Evolutionary conservation across 169 alveolate genomes (phyloP).

Genomic region (Theileria annulata): DNA sequence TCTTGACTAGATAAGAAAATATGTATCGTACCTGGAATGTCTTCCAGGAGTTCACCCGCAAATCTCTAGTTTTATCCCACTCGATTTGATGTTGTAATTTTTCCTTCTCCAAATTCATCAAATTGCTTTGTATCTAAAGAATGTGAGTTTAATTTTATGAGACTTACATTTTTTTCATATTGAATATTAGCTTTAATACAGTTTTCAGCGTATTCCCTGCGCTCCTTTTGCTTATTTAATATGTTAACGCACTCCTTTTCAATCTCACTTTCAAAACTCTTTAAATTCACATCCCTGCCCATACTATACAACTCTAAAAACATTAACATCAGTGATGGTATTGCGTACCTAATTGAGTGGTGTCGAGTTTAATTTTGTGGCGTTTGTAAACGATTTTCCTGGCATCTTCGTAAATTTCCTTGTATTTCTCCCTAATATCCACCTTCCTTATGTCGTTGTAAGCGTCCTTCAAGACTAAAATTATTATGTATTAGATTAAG

Average conservation of each 20-base stretch:
- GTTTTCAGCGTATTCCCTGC: slow-evolving; percentile 82
- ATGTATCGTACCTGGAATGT: slow-evolving; percentile 70
- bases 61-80: slow-evolving; percentile 75
- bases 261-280: slow-evolving; percentile 73
- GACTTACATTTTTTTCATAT: slow-evolving; percentile 69
- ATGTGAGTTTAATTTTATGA: background rate
- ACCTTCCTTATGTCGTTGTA: slow-evolving; percentile 80
- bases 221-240: slow-evolving; percentile 72
- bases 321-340: background rate
- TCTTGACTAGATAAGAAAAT: too few relatives aligned
- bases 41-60: slow-evolving; percentile 76
- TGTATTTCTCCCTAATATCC: slow-evolving; percentile 77
- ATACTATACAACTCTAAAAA: background rate
- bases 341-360: slow-evolving; percentile 64
- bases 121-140: background rate
- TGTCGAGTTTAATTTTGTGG: slow-evolving; percentile 55
- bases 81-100: slow-evolving; percentile 69
- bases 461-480: slow-evolving; percentile 73
- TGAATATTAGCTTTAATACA: slow-evolving; percentile 79
- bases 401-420: slow-evolving; percentile 79
- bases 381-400: slow-evolving; percentile 74
- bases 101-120: slow-evolving; percentile 57
- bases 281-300: slow-evolving; percentile 27
- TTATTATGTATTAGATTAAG: background rate
- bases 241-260: slow-evolving; percentile 79